Conservation (phyloP, 306 rosid genomes). For the Quercus ilex region DNA sequence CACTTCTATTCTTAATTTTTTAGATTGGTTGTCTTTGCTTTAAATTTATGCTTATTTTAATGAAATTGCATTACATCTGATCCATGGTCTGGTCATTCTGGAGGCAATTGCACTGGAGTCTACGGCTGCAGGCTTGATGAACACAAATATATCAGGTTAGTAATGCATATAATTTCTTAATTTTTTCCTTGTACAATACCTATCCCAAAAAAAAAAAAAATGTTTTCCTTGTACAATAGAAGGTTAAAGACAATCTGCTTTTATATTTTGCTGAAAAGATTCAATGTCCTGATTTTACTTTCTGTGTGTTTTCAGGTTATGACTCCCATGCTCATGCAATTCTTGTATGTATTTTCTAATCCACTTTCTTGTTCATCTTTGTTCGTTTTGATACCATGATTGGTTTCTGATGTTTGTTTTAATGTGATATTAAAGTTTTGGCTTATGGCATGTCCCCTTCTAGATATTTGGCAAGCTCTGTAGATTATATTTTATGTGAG, state of each 20-base stretch:
- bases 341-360: conserved; percentile 36
- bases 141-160: conserved; percentile 44
- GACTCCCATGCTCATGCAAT: conserved; percentile 20
- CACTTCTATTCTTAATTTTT: not conserved
- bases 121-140: conserved; percentile 42
- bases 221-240: not conserved
- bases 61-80: conserved; percentile 71
- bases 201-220: too few species aligned
- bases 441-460: not conserved
- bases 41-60: conserved; percentile 48
- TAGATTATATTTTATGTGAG: not conserved
- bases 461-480: not conserved
- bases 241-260: not conserved
- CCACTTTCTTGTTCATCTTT: not conserved
- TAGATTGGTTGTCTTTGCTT: conserved; percentile 10
- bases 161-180: conserved; percentile 17
- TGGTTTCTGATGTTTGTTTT: not conserved
- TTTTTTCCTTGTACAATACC: not conserved
- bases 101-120: conserved; percentile 69
- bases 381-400: not conserved
- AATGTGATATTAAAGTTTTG: not conserved
- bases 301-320: conserved; percentile 27
- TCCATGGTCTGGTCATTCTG: conserved; percentile 66
- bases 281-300: not conserved
- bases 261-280: not conserved